Evolutionary conservation across 495 filamentous ascomycete species (phyloP).

Genomic region (Podospora pseudoanserina): DNA sequence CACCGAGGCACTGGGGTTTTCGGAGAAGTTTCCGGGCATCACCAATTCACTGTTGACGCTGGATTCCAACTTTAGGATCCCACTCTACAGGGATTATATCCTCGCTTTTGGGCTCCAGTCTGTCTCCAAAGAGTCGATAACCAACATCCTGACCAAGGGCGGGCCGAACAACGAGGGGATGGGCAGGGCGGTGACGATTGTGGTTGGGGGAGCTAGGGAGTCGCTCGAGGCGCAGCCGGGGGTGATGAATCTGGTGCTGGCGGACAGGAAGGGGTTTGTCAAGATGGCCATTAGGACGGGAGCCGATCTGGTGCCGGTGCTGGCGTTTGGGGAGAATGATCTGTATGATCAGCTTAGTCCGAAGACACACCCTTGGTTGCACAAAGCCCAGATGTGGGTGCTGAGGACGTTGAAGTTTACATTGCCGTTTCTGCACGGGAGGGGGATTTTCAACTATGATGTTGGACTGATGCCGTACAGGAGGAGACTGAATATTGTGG

Average conservation of each 20-base stretch:
- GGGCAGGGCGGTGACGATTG: constrained; percentile 94
- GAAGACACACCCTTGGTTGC: constrained; percentile 65
- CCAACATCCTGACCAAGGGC: constrained; percentile 75
- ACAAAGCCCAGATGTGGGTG: constrained; percentile 71
- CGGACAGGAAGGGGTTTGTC: constrained; percentile 84
- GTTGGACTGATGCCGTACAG: constrained; percentile 94
- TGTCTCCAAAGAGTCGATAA: constrained; percentile 86
- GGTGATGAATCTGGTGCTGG: constrained; percentile 68
- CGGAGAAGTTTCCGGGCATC: constrained; percentile 89
- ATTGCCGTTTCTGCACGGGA: constrained; percentile 80
- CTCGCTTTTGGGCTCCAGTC: constrained; percentile 80
- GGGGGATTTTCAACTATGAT: constrained; percentile 96
- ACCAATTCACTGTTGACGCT: constrained; percentile 89
- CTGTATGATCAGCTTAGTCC: constrained; percentile 84
- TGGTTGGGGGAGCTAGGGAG: constrained; percentile 88
- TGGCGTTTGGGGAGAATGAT: constrained; percentile 94
- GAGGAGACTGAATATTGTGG: constrained; percentile 78
- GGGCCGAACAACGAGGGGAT: constrained; percentile 78
- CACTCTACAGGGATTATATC: constrained; percentile 89
- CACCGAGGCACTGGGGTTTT: constrained; percentile 88
- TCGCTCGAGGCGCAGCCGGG: constrained; percentile 81
- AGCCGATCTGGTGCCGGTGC: constrained; percentile 85
- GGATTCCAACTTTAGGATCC: constrained; percentile 90
- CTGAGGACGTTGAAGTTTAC: constrained; percentile 91
- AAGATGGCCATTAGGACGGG: constrained; percentile 87